Base-by-base conservation (phyloP, 2,329 filamentous ascomycete species). In the Ilyonectria robusta region DNA sequence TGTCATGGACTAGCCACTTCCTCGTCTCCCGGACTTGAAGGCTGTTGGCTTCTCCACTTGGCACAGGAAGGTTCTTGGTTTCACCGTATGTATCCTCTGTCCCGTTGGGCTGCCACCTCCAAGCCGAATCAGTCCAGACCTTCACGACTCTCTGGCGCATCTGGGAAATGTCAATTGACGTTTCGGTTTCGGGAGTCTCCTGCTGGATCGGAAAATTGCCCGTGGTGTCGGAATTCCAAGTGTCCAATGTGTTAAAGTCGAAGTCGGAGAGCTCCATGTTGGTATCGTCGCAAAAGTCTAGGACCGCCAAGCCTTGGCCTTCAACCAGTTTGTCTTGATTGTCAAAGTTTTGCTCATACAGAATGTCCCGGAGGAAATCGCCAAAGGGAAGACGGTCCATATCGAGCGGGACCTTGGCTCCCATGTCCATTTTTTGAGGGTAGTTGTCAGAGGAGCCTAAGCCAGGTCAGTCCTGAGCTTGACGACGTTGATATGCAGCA, bases 201-300 rank as follows among this genome's bases (percentile, higher is more conserved):
- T 76, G 72, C 48, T 62, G 76, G 1, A 67, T 59, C 17, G 73
- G 66, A 15, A 72, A 55, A 19, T 65, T 77, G n/a, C 70, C 62
- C 53, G 79, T 77, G 33, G 84, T 84, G 44, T 70, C 74, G 11
- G 84, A 64, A 67, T 84, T 86, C 82, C 85, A 87, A 65, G 84
- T 78, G 65, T 86, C 83, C 15, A 88, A 72, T 6, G 87, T 77
- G 1, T 83, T 83, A 74, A 87, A 87, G 70, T 88, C 86, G 33
- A 85, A 77, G 17, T 87, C 86, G 11, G 83, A 86, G 23, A 88
- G 79, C 53, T 88, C 85, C 33, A 87, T 76, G 62, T 82, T 85
- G 53, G 77, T 78, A 64, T 88, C 81, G 59, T 85, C 82, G 67
- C 84, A 86, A 68, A 87, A 87, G 69, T 87, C 82, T 8, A 88